Evolutionary conservation across 768 basidiomycete species (phyloP).

Genomic region (Lactifluus echinatus): DNA sequence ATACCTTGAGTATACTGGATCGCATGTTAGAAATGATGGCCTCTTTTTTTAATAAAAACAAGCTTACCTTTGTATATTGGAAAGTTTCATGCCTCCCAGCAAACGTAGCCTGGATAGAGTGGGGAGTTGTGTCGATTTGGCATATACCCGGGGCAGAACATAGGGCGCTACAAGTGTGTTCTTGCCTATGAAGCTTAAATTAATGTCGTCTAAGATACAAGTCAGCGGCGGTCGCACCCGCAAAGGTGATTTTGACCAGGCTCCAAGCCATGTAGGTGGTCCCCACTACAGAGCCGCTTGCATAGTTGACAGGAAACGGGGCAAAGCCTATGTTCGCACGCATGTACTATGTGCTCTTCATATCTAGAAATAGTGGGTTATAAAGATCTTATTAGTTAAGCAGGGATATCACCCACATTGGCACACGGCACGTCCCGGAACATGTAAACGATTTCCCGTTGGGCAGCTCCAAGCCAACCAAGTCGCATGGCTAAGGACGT

Average conservation of each 20-base stretch:
- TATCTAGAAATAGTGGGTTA: constrained; percentile 31
- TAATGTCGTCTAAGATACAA: background rate
- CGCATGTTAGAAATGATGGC: too few species aligned
- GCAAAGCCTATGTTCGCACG: constrained; percentile 45
- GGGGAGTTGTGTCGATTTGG: constrained; percentile 49
- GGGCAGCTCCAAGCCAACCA: constrained; percentile 7
- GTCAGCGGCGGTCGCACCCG: constrained; percentile 35
- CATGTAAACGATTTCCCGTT: constrained; percentile 13
- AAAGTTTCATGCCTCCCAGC: constrained; percentile 52
- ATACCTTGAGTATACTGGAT: constrained; percentile 49
- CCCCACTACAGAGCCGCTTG: constrained; percentile 40
- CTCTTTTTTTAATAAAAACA: background rate
- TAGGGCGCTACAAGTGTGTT: constrained; percentile 38
- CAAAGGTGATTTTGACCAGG: constrained; percentile 42
- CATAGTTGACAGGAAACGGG: constrained; percentile 49
- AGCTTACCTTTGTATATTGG: constrained; percentile 53
- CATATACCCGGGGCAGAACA: constrained; percentile 46
- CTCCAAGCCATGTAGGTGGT: constrained; percentile 45
- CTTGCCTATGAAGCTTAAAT: constrained; percentile 32
- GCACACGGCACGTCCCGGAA: constrained; percentile 10
- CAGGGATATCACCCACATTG: constrained; percentile 6
- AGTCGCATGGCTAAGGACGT: constrained; percentile 12
- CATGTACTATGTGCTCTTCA: constrained; percentile 36
- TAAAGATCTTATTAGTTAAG: too few species aligned
- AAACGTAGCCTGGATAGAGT: constrained; percentile 55